Conservation (phyloP, 1,284 basidiomycete genomes). For the Sporisorium scitamineum region DNA sequence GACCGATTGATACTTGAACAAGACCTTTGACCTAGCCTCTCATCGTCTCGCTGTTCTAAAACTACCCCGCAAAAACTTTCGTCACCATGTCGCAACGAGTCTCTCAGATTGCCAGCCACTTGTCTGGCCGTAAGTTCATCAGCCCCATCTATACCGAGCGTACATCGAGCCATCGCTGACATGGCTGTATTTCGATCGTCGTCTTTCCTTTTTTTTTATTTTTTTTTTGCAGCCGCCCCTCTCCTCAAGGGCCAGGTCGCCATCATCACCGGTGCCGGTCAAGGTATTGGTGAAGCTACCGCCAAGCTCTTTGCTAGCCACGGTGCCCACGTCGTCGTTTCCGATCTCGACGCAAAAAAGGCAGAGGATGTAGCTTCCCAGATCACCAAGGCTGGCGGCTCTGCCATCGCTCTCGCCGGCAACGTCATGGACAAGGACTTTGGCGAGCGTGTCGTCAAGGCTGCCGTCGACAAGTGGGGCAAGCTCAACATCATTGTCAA, state of each 20-base stretch:
- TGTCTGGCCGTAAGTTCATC: constrained; percentile 43
- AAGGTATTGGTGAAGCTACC: constrained; percentile 70
- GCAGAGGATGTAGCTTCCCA: constrained; percentile 45
- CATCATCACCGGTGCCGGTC: constrained; percentile 79
- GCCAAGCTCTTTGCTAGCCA: constrained; percentile 84
- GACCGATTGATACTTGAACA: neutral
- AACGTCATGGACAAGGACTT: constrained; percentile 74
- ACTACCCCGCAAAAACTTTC: neutral
- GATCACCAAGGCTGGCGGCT: constrained; percentile 79
- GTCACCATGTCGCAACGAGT: constrained; percentile 49
- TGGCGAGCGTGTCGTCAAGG: constrained; percentile 81
- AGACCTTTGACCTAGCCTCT: neutral
- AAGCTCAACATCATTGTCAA: constrained; percentile 75
- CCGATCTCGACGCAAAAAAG: constrained; percentile 73
- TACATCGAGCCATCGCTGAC: neutral
- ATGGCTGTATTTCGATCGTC: too few relatives aligned
- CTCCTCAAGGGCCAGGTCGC: constrained; percentile 78
- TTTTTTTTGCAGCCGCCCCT: constrained; percentile 25
- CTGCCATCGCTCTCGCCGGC: constrained; percentile 71
- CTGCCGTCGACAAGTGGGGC: constrained; percentile 74
- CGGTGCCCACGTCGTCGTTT: constrained; percentile 86
- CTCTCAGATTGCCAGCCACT: constrained; percentile 50
- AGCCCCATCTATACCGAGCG: too few relatives aligned
- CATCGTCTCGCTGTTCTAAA: neutral
- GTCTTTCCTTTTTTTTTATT: neutral